Base-by-base conservation (phyloP, 805 yeast species). In the Cyberlindnera samutprakarnensis region DNA sequence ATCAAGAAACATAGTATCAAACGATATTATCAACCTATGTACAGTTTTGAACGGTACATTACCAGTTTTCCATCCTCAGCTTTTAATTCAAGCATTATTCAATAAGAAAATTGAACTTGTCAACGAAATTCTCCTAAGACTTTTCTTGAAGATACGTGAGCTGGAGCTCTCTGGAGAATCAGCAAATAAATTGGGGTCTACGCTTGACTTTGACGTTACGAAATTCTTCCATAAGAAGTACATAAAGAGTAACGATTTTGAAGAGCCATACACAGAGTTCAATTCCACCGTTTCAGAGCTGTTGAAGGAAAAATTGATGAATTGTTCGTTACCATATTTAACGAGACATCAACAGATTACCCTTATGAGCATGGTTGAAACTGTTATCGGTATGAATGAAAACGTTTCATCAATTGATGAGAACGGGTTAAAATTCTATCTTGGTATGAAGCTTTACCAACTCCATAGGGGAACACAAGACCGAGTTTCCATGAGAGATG, bases 261-360 rank as follows among this genome's bases (percentile, higher is more conserved):
- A 62, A 8, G 69, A 64, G 36, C 64, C 66, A 5, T 64, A 56
- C 33, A 52, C 52, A 1, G 42, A 44, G 14, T 77, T 75, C 43
- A 63, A 62, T 36, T 45, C 51, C 8, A 46, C 52, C 3, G 63
- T 74, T 14, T 64, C 73, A 4, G 64, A 59, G 1, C 52, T 70
- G 3, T 58, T 88, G 15, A 58, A 65, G 12, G 81, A 78, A 15
- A 73, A 72, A 38, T 60, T 88, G 32, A 73, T 75, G 25, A 75
- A 70, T 37, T 62, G 71, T 5, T 66, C 90, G 2, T 59, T 88
- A 18, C 96, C 96, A 0, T 78, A 78, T 39, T 53, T 88, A 18
- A 86, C 95, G 0, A 75, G 95, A 38, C 96, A 88, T 57, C 96
- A 88, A 53, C 97, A 88, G 49, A 75, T 79, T 18, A 86, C 96